Evolutionary conservation across 371 early-diverging fungal species (phyloP), one percentile per base, ranked within the genome.

Genomic region (Syncephalis plumigaleata): DNA sequence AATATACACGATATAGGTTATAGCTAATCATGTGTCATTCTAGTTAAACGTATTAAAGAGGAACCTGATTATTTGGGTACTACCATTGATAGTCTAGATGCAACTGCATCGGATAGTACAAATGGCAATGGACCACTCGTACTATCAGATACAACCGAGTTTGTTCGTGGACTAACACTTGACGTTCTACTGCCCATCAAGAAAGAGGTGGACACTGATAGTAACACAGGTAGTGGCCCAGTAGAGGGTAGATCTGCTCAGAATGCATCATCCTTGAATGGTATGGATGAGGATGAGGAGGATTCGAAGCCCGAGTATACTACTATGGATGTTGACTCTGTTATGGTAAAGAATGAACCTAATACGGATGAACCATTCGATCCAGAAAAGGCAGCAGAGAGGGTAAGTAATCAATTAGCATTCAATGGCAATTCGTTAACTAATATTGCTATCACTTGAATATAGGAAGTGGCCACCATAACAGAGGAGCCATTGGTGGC

Each of bases 401-500:
- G n/a, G 23, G n/a, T 23, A 17, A 2, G 44, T 23, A 2, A 46
- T 51, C 8, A 42, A 54, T 23, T 47, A 57, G 2, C 31, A 51
- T 18, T 44, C 47, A 18, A 23, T 27, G 42, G 39, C 18, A 38
- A 36, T 45, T n/a, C 43, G 43, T 24, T 36, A 38, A 1, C 42
- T 36, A 8, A 40, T 23, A 7, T 31, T 7, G 31, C 31, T 31
- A 7, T 31, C 4, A 11, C 11, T 31, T 31, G 4, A 31, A 7
- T 7, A 36, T 48, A 50, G 1, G 58, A 61, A 18, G 65, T 64
- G 55, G 54, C 65, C 1, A 37, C 59, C 55, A 53, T 76, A 16
- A 77, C 71, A 39, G 85, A 87, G 47, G 91, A 93, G 52, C 87
- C 87, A 3, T 55, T 83, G 0, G 77, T 91, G 8, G 74, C 81